Base-by-base conservation (phyloP, 768 basidiomycete genomes). In the Lactarius hatsudake region DNA sequence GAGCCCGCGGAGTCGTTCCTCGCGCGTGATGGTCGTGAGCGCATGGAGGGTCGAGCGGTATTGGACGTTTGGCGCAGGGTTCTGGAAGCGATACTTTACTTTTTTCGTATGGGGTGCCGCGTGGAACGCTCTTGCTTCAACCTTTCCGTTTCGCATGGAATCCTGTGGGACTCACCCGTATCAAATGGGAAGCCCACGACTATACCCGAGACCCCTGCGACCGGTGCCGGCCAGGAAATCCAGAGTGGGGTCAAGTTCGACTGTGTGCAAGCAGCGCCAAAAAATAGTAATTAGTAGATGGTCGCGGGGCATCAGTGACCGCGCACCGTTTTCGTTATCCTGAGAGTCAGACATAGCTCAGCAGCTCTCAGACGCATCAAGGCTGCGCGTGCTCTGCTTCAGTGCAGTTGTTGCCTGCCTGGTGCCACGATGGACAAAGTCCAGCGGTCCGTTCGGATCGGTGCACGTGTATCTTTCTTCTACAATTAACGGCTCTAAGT, bases 41-140 rank as follows among this genome's bases (percentile, higher is more conserved):
- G 91, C 88, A 74, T 88, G 78, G n/a, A 84, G 71, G 0, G 86
- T 89, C 7, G 87, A 88, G 26, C 75, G 78, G 72, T 94, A 93
- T 72, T 77, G 85, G 3, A 73, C 72, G 15, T 84, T 80, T 20
- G 86, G 81, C 28, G 78, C 75, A 0, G 88, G 88, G 71, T 81
- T 88, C 75, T 94, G 92, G 65, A 93, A 84, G 45, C 91, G 84
- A 18, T 92, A 90, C 80, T 94, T 94, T 69, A 93, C 91, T 90
- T 38, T 26, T 48, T 10, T 1, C 7, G 18, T 18, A 34, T 55
- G 34, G 30, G 6, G 7, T 5, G 48, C 18, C 54, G 30, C 32
- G 57, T 40, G 23, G 20, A 13, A 23, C 10, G n/a, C n/a, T 23
- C 48, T 48, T 4, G n/a, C n/a, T 51, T 51, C 48, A 51, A n/a